phyloP scores from a whole-genome alignment of 768 basidiomycete genomes.

The Suillus occidentalis region DNA sequence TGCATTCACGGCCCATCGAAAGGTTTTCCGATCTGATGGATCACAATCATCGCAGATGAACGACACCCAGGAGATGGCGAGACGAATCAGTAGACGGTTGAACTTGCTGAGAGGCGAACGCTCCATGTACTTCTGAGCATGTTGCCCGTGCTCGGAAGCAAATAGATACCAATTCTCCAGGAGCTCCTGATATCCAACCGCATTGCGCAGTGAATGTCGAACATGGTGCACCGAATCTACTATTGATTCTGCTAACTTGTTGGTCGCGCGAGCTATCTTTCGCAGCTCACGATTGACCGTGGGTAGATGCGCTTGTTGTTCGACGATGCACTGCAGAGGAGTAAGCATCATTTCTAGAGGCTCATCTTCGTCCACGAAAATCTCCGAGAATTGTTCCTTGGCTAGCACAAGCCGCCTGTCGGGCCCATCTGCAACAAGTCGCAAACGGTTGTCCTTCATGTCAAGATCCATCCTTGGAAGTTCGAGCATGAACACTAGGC shows the following conservation, averaged over 20 bases:
- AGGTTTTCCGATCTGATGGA: slow-evolving; percentile 91
- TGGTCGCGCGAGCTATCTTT: slow-evolving; percentile 88
- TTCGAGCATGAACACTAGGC: slow-evolving; percentile 76
- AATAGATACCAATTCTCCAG: slow-evolving; percentile 94
- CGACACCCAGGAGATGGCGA: slow-evolving; percentile 96
- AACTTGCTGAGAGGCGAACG: slow-evolving; percentile 67
- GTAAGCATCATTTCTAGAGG: slow-evolving; percentile 42
- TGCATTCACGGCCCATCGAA: slow-evolving; percentile 97
- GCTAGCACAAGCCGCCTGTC: slow-evolving; percentile 71
- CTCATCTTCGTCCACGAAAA: slow-evolving; percentile 66
- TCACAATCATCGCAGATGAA: slow-evolving; percentile 99
- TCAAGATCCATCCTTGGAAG: slow-evolving; percentile 79
- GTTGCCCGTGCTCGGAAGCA: slow-evolving; percentile 93
- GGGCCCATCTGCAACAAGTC: slow-evolving; percentile 89
- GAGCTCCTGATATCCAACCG: slow-evolving; percentile 75
- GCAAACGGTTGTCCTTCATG: slow-evolving; percentile 84
- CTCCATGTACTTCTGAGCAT: slow-evolving; percentile 89
- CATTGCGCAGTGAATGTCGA: slow-evolving; percentile 59
- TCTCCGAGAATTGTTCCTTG: slow-evolving; percentile 73
- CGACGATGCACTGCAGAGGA: slow-evolving; percentile 54
- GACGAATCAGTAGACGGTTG: slow-evolving; percentile 78
- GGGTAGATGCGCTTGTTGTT: slow-evolving; percentile 90
- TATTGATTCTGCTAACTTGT: slow-evolving; percentile 88
- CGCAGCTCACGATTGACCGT: slow-evolving; percentile 84
- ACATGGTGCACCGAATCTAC: slow-evolving; percentile 91